A percentile compares a stretch with the other conserved stretches of the same genome.
phyloP scores from a whole-genome alignment of 208 protist species.

The Borovskyia barvae region DNA sequence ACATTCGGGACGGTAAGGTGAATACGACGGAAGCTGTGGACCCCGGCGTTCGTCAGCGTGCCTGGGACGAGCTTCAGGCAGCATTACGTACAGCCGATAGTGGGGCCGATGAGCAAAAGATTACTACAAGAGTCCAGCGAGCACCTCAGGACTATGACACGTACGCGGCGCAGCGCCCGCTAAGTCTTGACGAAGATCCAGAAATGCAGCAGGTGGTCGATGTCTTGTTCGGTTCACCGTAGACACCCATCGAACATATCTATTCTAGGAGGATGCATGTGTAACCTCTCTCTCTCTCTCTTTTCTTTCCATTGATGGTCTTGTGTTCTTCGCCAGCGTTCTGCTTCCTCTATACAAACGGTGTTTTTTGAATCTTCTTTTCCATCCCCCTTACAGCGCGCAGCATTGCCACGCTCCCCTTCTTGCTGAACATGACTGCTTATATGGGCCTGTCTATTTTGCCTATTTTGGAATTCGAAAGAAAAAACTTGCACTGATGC shows the following conservation, averaged over 20 bases:
- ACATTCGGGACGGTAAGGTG: slow-evolving; percentile 95
- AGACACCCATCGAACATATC: not conserved
- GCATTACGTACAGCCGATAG: slow-evolving; percentile 5
- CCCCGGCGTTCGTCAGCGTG: slow-evolving; percentile 35
- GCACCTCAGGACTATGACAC: slow-evolving; percentile 60
- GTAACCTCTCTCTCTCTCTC: too few relatives aligned
- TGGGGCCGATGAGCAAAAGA: slow-evolving; percentile 11
- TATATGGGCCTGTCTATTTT: not conserved
- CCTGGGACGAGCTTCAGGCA: slow-evolving; percentile 37
- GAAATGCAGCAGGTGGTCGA: slow-evolving; percentile 68
- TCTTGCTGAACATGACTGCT: slow-evolving; percentile 2
- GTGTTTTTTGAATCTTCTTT: too few relatives aligned
- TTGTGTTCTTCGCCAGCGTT: not conserved
- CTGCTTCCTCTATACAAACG: not conserved
- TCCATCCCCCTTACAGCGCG: too few relatives aligned
- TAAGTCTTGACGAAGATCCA: slow-evolving; percentile 55
- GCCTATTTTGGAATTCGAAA: not conserved
- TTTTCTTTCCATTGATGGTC: not conserved
- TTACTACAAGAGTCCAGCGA: slow-evolving; percentile 24
- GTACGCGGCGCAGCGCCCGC: slow-evolving; percentile 43
- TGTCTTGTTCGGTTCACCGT: slow-evolving; percentile 44
- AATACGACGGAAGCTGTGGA: slow-evolving; percentile 57
- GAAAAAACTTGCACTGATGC: too few relatives aligned
- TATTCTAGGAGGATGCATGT: not conserved
- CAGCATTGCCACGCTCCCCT: too few relatives aligned